phyloP scores from a whole-genome alignment of 371 early-diverging fungal species.

The Mortierella sp. region DNA sequence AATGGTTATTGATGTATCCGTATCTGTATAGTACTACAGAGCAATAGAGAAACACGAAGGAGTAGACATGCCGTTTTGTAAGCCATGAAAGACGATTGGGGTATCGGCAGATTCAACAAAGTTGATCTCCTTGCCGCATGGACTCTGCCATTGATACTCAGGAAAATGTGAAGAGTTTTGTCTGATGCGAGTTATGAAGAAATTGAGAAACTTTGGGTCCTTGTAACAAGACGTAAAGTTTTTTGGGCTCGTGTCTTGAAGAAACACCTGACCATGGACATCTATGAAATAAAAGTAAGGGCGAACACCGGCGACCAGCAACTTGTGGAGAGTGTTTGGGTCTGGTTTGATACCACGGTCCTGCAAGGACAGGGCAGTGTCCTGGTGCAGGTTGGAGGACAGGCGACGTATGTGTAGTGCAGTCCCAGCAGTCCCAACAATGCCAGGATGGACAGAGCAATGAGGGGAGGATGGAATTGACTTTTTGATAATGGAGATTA shows the following conservation, averaged over 20 bases:
- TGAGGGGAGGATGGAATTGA: no score
- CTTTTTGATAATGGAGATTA: no score
- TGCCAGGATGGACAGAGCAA: no score
- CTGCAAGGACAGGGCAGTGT: slow-evolving; percentile 12
- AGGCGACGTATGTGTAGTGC: background rate
- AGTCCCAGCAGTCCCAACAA: no score
- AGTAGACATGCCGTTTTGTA: slow-evolving; percentile 17
- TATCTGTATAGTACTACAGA: background rate
- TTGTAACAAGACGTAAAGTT: slow-evolving; percentile 52
- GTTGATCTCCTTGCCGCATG: slow-evolving; percentile 53
- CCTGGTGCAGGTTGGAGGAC: background rate
- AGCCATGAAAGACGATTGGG: slow-evolving; percentile 41
- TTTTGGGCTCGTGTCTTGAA: slow-evolving; percentile 49
- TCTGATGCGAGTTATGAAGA: slow-evolving; percentile 35
- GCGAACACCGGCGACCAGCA: slow-evolving; percentile 25
- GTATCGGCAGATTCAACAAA: slow-evolving; percentile 54
- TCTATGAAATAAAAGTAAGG: slow-evolving; percentile 55
- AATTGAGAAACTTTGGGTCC: slow-evolving; percentile 46
- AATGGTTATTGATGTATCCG: background rate
- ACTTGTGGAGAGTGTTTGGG: background rate
- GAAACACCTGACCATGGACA: slow-evolving; percentile 52
- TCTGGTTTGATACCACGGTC: slow-evolving; percentile 36
- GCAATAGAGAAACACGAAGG: background rate
- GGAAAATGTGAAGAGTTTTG: slow-evolving; percentile 21
- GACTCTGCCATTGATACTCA: slow-evolving; percentile 35